phyloP scores from a whole-genome alignment of 345 rosid genomes.

The Pelargonium nanum region DNA sequence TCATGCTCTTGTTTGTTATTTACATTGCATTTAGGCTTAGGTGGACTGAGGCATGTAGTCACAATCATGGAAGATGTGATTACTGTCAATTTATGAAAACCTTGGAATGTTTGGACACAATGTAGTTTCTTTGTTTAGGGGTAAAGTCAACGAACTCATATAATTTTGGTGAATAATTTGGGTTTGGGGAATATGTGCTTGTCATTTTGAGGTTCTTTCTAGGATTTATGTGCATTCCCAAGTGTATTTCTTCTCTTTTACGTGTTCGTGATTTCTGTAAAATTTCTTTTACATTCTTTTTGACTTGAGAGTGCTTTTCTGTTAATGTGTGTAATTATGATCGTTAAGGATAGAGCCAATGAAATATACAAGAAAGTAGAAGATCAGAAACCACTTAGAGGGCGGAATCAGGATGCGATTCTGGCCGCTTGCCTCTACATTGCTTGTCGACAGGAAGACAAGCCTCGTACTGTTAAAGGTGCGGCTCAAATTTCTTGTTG shows the following conservation, averaged over 20 bases:
- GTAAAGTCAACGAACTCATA: too few species aligned
- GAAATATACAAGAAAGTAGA: conserved; percentile 51
- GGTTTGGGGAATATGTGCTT: neutral
- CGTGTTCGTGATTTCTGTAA: neutral
- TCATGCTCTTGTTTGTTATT: neutral
- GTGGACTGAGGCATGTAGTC: too few species aligned
- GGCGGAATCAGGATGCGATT: conserved; percentile 37
- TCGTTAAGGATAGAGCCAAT: conserved; percentile 40
- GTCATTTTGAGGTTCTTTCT: neutral
- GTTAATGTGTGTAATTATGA: neutral
- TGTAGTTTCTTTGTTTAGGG: too few species aligned
- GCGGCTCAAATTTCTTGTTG: neutral
- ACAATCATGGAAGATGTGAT: too few species aligned
- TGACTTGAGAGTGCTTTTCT: neutral
- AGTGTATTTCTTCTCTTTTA: too few species aligned
- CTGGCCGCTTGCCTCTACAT: conserved; percentile 46
- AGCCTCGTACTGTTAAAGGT: conserved; percentile 46
- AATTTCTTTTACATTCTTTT: neutral
- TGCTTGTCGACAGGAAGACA: conserved; percentile 42
- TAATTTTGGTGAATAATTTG: neutral
- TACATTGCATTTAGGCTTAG: too few species aligned
- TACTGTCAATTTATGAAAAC: too few species aligned
- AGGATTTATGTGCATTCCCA: neutral
- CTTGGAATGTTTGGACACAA: too few species aligned
- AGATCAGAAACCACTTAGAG: conserved; percentile 41